Percentiles rank a stretch among this genome's conserved stretches.
Evolutionary conservation across 1,139 yeast genomes (phyloP).

Genomic region (Hansenula sp.): DNA sequence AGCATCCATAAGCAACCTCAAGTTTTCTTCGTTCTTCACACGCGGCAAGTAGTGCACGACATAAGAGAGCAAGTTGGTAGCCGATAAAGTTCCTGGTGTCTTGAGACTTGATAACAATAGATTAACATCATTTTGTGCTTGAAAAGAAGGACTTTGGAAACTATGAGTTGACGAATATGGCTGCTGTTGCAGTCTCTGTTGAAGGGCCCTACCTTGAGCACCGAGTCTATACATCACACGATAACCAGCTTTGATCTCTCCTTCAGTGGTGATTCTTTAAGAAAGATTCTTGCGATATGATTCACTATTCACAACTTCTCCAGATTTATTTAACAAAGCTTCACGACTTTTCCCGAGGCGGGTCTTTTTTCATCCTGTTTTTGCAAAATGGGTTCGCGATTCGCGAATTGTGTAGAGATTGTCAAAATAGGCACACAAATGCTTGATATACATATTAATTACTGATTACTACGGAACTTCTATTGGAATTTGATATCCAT

Average conservation of each 20-base stretch:
- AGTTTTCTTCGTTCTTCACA: slow-evolving; percentile 53
- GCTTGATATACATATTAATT: too few species aligned
- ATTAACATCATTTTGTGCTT: slow-evolving; percentile 18
- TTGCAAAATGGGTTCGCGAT: background rate
- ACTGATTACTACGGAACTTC: too few species aligned
- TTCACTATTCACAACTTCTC: too few species aligned
- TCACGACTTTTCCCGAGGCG: background rate
- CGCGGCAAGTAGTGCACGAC: slow-evolving; percentile 58
- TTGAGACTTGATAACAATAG: slow-evolving; percentile 13
- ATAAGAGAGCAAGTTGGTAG: slow-evolving; percentile 43
- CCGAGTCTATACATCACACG: slow-evolving; percentile 26
- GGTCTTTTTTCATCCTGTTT: background rate
- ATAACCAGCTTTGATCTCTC: background rate
- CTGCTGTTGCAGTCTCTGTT: slow-evolving; percentile 14
- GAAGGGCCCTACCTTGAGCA: slow-evolving; percentile 28
- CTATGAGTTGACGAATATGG: slow-evolving; percentile 3
- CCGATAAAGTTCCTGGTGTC: slow-evolving; percentile 21
- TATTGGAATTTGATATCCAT: background rate
- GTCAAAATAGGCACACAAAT: too few species aligned
- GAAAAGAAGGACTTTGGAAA: slow-evolving; percentile 6
- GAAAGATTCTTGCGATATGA: too few species aligned
- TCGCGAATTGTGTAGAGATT: too few species aligned
- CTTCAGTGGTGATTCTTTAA: too few species aligned
- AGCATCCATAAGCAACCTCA: slow-evolving; percentile 45
- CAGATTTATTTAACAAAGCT: background rate